Evolutionary conservation across 1,139 yeast genomes (phyloP).

Genomic region (Geotrichum candidum): DNA sequence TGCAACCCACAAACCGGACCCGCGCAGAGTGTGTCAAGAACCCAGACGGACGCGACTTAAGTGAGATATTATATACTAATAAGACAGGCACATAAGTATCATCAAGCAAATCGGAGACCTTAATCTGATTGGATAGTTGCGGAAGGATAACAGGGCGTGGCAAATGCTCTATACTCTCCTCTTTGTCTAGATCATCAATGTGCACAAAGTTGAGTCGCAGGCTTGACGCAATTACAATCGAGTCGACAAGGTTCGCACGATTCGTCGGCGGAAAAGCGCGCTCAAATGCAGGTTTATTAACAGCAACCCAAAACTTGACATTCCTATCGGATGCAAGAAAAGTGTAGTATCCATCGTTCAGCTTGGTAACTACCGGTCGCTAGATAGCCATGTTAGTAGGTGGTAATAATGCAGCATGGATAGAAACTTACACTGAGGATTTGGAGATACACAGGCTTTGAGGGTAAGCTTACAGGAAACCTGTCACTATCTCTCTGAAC

Average conservation of each 20-base stretch:
- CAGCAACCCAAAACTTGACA: conserved; percentile 6
- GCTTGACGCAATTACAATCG: not conserved
- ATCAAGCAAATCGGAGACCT: not conserved
- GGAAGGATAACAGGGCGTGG: conserved; percentile 5
- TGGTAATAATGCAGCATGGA: not conserved
- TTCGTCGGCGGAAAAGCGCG: not conserved
- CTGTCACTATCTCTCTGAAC: not conserved
- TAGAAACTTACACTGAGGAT: conserved; percentile 10
- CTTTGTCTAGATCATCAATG: not conserved
- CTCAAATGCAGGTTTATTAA: not conserved
- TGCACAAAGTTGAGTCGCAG: conserved; percentile 11
- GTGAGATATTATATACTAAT: not conserved
- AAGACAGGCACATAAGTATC: conserved; percentile 5
- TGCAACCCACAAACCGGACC: not conserved
- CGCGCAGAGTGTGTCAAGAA: conserved; percentile 7
- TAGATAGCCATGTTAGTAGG: not conserved
- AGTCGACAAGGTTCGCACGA: not conserved
- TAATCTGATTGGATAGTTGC: not conserved
- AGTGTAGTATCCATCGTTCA: conserved; percentile 5
- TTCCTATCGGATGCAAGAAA: conserved; percentile 11
- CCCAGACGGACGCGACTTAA: conserved; percentile 8
- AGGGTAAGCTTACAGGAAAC: conserved; percentile 2
- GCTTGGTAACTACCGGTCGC: conserved; percentile 5
- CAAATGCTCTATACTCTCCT: not conserved
- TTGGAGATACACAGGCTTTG: conserved; percentile 8